These are phyloP conservation scores for Eucalyptus dawsonii DNA, from an alignment of 345 rosid species.

Conservation along the genomic window DNA sequence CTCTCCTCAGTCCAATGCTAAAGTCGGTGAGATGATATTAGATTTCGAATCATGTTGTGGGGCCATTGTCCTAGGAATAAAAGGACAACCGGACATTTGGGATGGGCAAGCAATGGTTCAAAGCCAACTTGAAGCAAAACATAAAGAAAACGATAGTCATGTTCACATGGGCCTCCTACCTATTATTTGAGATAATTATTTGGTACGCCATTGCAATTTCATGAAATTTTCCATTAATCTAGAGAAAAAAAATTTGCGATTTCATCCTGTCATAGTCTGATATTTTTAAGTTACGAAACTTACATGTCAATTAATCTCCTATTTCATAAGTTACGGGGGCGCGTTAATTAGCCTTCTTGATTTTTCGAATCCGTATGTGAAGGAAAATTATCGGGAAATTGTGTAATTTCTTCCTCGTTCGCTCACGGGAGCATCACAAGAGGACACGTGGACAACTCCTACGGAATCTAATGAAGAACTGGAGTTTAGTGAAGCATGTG, in stretches of 20 bases:
- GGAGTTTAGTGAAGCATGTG: neutral
- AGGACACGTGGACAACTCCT: neutral
- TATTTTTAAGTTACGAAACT: neutral
- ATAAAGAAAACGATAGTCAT: neutral
- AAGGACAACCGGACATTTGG: neutral
- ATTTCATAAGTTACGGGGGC: neutral
- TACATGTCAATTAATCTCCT: neutral
- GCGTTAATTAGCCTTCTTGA: neutral
- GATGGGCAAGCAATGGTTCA: neutral
- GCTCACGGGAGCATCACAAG: neutral
- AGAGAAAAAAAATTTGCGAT: neutral
- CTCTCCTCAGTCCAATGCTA: accelerated
- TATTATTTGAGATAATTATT: neutral
- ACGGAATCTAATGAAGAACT: neutral
- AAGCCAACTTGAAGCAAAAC: neutral
- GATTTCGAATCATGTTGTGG: neutral
- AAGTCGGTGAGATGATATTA: accelerated
- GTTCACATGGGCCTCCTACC: neutral
- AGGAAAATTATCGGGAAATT: neutral
- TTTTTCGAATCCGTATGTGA: neutral
- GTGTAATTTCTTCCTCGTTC: neutral
- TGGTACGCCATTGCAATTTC: neutral
- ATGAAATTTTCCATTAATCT: neutral
- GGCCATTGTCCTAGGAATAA: neutral
- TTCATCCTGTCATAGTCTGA: neutral